Conservation (phyloP, 2,329 filamentous ascomycete species). For the Aureobasidium sp. region DNA sequence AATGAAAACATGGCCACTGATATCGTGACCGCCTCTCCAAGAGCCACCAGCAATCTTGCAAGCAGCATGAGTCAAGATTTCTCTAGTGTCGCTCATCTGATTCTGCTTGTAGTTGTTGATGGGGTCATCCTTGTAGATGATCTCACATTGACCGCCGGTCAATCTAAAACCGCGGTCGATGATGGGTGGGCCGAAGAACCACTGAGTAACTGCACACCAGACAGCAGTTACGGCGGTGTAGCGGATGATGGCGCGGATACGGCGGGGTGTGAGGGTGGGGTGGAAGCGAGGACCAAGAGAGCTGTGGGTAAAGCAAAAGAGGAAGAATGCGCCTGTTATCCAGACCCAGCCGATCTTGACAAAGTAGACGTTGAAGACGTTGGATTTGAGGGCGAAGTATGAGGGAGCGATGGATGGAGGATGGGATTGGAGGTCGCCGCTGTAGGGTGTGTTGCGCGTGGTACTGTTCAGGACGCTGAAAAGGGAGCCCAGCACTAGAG, state of each 20-base stretch:
- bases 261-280: conserved; percentile 36
- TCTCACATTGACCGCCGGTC: conserved; percentile 77
- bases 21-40: conserved; percentile 94
- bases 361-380: conserved; percentile 86
- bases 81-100: conserved; percentile 39
- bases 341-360: conserved; percentile 95
- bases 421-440: conserved; percentile 56
- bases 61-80: conserved; percentile 63
- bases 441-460: conserved; percentile 57
- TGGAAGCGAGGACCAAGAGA: conserved; percentile 39
- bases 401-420: conserved; percentile 53
- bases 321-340: conserved; percentile 67
- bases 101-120: conserved; percentile 32
- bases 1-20: conserved; percentile 91
- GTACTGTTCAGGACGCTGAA: conserved; percentile 77
- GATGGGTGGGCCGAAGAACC: conserved; percentile 87
- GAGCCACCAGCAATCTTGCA: conserved; percentile 76
- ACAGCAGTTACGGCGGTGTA: conserved; percentile 66
- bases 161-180: conserved; percentile 86
- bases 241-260: conserved; percentile 55
- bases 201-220: conserved; percentile 89
- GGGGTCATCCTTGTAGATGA: conserved; percentile 34
- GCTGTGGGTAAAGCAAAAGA: conserved; percentile 64
- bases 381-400: conserved; percentile 92
- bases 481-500: conserved; percentile 73